Evolutionary conservation across 257 asterid species (phyloP), one percentile per base, ranked within the genome.

Genomic region (Solanum lycopersicoides): DNA sequence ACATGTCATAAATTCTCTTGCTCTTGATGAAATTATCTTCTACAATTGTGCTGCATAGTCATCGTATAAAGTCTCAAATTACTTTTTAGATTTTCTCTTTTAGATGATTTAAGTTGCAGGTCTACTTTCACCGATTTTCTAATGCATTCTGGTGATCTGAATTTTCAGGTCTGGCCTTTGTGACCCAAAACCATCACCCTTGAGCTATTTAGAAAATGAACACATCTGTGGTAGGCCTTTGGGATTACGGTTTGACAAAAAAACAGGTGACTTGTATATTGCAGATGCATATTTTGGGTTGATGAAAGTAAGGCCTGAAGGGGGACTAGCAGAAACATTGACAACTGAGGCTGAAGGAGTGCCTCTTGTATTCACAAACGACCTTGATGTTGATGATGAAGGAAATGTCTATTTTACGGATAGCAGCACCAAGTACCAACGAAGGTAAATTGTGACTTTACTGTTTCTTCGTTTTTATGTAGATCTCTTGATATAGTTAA

Each of bases 161-260:
- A 77, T 53, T 88, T 90, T 87, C 91, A 97, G 99, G 93, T 93
- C 98, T 39, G 89, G 91, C 74, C 85, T 93, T 6, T 97, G 99
- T 75, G 97, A 94, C 86, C 92, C 96, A 16, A 94, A 96, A 86
- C 94, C 95, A 39, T 92, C 97, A 11, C 88, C 89, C 3, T 5
- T 91, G 86, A 86, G 92, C 94, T 96, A 95, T 85, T 84, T 95
- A 92, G 92, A 92, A 90, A 92, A 94, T 68, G 99, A 97, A 90
- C 99, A 97, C 94, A 95, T 96, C 47, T 97, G 99, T 90, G 99
- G 99, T 45, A 92, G 99, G 92, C 99, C 99, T 63, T 89, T 97
- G 94, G 98, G 99, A 53, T 90, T 97, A 80, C 92, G 95, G 86
- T 97, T 97, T 82, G 94, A 95, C 91, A 93, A 92, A 86, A 93